These are phyloP conservation scores for Oryza glumipatula DNA, from an alignment of 176 grass and related monocot genomes.

Conservation along the genomic window DNA sequence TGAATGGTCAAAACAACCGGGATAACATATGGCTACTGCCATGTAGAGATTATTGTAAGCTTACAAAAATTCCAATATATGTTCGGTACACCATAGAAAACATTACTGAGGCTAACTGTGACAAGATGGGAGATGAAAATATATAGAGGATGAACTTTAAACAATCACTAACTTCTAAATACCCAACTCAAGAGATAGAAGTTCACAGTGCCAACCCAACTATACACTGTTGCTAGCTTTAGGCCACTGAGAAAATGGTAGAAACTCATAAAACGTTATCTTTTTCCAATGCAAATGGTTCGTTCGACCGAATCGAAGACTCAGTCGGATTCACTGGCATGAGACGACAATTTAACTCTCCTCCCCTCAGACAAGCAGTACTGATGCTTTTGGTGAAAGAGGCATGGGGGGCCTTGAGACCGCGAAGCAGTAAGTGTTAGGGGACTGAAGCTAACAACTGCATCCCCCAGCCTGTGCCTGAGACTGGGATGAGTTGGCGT, in stretches of 20 bases:
- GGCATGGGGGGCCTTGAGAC: slow-evolving; percentile 31
- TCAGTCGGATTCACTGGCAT: slow-evolving; percentile 44
- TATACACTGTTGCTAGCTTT: slow-evolving; percentile 78
- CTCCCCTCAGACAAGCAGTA: slow-evolving; percentile 40
- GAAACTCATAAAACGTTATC: slow-evolving; percentile 53
- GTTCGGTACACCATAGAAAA: slow-evolving; percentile 41
- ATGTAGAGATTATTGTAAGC: slow-evolving; percentile 44
- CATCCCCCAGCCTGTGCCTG: slow-evolving; percentile 84
- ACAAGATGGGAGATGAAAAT: slow-evolving; percentile 44
- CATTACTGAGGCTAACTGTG: slow-evolving; percentile 45
- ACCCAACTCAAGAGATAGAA: slow-evolving; percentile 41
- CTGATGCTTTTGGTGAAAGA: slow-evolving; percentile 21
- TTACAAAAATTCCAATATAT: slow-evolving; percentile 59
- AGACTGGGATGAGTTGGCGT: slow-evolving; percentile 73
- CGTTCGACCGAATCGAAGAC: slow-evolving; percentile 33
- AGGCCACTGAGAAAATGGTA: slow-evolving; percentile 57
- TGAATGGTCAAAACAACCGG: neutral
- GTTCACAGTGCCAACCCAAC: slow-evolving; percentile 59
- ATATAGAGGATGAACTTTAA: slow-evolving; percentile 51
- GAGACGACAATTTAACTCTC: slow-evolving; percentile 36
- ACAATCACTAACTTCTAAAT: slow-evolving; percentile 53
- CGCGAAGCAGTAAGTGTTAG: slow-evolving; percentile 37
- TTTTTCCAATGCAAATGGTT: slow-evolving; percentile 57
- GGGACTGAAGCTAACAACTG: slow-evolving; percentile 63
- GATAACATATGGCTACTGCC: slow-evolving; percentile 21